Conservation (phyloP, 2,329 filamentous ascomycete genomes). For the Thelonectria blattea region DNA sequence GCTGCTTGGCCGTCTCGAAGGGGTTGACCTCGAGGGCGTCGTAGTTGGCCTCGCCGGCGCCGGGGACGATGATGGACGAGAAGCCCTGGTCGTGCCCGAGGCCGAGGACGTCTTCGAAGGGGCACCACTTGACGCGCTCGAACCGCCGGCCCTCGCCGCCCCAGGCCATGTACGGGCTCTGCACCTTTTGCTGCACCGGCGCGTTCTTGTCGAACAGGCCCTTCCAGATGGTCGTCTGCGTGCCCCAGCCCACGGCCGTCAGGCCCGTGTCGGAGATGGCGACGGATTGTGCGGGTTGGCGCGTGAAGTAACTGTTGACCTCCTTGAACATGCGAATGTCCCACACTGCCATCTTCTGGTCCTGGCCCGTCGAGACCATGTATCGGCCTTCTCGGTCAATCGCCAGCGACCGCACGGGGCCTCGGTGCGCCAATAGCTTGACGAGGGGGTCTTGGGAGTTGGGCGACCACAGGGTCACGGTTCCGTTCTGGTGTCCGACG, state of each 20-base stretch:
- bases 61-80: conserved; percentile 87
- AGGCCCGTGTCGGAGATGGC: conserved; percentile 88
- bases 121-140: conserved; percentile 88
- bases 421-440: conserved; percentile 87
- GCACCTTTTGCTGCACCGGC: conserved; percentile 76
- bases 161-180: conserved; percentile 92
- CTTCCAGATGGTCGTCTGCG: conserved; percentile 88
- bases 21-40: conserved; percentile 94
- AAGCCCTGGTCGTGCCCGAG: conserved; percentile 86
- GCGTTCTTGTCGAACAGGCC: conserved; percentile 80
- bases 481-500: conserved; percentile 92
- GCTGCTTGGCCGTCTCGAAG: conserved; percentile 90
- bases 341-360: conserved; percentile 92
- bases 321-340: conserved; percentile 94
- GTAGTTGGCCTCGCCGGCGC: conserved; percentile 96
- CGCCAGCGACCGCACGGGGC: conserved; percentile 84
- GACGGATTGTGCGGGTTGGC: conserved; percentile 81
- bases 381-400: conserved; percentile 91
- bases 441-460: conserved; percentile 87
- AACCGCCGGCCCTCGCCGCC: conserved; percentile 83
- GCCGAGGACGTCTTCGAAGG: conserved; percentile 91
- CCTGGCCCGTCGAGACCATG: conserved; percentile 93
- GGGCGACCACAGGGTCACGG: conserved; percentile 94
- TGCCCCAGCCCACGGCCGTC: conserved; percentile 90
- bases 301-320: conserved; percentile 86